Evolutionary conservation across 2,329 filamentous ascomycete genomes (phyloP).

Genomic region (Ophiostoma perfectum): DNA sequence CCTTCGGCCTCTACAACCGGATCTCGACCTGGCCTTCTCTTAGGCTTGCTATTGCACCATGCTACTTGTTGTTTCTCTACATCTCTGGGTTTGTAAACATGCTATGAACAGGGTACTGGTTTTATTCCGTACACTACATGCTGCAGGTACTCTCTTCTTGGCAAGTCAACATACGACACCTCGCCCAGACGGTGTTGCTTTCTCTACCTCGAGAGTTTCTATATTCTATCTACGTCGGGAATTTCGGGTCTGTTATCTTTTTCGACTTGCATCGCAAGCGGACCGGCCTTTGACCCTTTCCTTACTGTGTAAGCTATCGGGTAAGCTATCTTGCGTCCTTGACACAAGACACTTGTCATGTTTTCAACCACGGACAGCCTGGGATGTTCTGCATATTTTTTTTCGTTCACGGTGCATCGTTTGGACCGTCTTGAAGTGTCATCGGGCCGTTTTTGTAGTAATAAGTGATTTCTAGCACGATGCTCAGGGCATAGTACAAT

Average conservation of each 20-base stretch:
- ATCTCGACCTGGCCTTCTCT: neutral
- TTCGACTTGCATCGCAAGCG: neutral
- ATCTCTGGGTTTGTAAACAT: too few species aligned
- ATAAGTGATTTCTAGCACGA: too few species aligned
- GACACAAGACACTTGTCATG: too few species aligned
- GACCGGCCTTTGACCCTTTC: neutral
- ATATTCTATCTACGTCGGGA: neutral
- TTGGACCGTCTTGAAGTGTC: too few species aligned
- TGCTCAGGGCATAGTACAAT: too few species aligned
- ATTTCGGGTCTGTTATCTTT: neutral
- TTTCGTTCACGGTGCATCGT: too few species aligned
- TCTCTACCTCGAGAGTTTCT: neutral
- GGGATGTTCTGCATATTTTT: too few species aligned
- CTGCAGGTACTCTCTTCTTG: neutral
- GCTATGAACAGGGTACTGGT: neutral
- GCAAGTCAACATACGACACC: neutral
- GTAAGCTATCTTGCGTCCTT: neutral
- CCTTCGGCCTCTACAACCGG: neutral
- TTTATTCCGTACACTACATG: neutral
- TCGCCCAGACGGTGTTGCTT: neutral
- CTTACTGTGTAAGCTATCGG: neutral
- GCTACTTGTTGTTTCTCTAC: neutral
- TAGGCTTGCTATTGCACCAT: too few species aligned
- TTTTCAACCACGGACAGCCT: too few species aligned
- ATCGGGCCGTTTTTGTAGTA: too few species aligned